Evolutionary conservation across 2,329 filamentous ascomycete genomes (phyloP).

Genomic region (Byssoonygena ceratinophila): DNA sequence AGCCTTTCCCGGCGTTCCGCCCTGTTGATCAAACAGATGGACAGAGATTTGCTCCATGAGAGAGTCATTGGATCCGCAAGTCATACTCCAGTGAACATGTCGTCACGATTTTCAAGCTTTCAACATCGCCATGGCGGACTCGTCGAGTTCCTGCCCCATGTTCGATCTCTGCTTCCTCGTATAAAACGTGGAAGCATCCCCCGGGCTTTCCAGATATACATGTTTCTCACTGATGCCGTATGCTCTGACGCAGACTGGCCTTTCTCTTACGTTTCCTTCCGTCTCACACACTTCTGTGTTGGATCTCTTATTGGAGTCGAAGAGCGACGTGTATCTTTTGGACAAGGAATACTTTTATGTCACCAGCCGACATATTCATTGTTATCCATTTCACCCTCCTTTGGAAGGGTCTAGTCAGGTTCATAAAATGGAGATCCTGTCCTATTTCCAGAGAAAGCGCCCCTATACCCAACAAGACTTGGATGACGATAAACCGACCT

Average conservation of each 20-base stretch:
- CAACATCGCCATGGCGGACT: not conserved
- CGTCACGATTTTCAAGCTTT: not conserved
- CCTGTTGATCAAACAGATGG: too few relatives aligned
- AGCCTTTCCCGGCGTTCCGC: too few relatives aligned
- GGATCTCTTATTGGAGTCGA: not conserved
- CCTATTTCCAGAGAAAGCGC: not conserved
- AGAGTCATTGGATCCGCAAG: not conserved
- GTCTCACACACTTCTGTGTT: not conserved
- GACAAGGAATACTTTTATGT: not conserved
- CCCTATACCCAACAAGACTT: not conserved
- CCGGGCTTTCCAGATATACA: not conserved
- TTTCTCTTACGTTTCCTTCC: not conserved
- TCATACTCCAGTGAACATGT: not conserved
- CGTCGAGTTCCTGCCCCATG: not conserved
- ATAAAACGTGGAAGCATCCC: not conserved
- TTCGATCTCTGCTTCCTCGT: not conserved
- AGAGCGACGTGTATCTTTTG: not conserved
- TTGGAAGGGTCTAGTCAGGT: not conserved
- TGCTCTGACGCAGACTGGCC: too few relatives aligned
- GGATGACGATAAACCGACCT: not conserved
- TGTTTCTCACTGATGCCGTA: too few relatives aligned
- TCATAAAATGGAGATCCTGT: conserved; percentile 2
- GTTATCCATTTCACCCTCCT: not conserved
- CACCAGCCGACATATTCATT: not conserved
- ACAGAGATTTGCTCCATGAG: not conserved